Evolutionary conservation across 345 rosid genomes (phyloP), one percentile per base, ranked within the genome.

Genomic region (Acer campestre): DNA sequence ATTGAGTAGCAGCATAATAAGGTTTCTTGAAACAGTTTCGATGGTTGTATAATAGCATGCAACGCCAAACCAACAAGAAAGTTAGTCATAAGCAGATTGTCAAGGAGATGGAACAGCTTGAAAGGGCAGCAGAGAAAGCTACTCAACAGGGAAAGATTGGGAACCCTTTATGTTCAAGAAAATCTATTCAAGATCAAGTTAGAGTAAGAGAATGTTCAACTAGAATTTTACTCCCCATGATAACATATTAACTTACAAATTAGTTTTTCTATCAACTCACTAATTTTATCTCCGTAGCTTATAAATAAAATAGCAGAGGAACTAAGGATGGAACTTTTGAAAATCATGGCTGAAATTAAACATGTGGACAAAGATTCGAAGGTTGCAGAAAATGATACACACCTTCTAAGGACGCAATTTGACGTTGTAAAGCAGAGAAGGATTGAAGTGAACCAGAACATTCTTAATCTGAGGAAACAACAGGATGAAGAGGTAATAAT

Each of bases 111-210:
- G 25, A 25, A 62, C 59, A 27, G 61, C 58, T 67, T 7, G 31
- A 56, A 72, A 9, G 40, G 7, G 55, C 59, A 9, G 3, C 42
- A 53, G 46, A 16, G 8, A 64, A 66, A 71, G 80, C 65, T 71
- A 18, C 76, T 7, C 48, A 16, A 27, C 40, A 71, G 35, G 61
- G 68, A 55, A 72, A 66, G 44, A 56, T 65, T 53, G 25, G 38
- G 81, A 25, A 40, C 48, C 25, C 66, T 25, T n/a, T n/a, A n/a
- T 48, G 22, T 11, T 40, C 81, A 71, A 72, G 67, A 22, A 29
- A 49, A 31, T 35, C 71, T 7, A 51, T 53, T 16, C 17, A 65
- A 72, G 72, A 31, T 7, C 46, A 67, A 61, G 22, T 73, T 11
- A 25, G 23, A 7, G 74, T 68, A 22, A 62, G 27, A 17, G 1